Base-by-base conservation (phyloP, 23 red algal species). In the Gracilaria vermiculophylla region DNA sequence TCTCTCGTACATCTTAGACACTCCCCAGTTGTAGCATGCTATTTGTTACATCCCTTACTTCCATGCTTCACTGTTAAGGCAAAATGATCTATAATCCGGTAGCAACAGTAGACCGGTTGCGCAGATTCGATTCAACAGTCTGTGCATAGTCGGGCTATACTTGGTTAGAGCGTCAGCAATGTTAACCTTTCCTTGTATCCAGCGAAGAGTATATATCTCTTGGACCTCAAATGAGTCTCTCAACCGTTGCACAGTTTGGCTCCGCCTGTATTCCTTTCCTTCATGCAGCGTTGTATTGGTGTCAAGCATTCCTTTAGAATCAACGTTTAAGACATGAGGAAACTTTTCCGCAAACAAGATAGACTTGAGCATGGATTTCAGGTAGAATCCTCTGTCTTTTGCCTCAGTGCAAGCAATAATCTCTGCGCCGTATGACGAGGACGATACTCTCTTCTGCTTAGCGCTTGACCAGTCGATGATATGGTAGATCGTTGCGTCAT, bases 281-380 rank as follows among this genome's bases (percentile, higher is more conserved):
- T 85, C 80, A 85, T 85, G 80, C n/a, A 67, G 2, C 5, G 58
- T 85, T 29, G 80, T 44, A 14, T 69, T 35, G 0, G 80, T 85
- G 39, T 85, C 80, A 20, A 67, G 69, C 16, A 85, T 7, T 32
- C 80, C 80, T 55, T 85, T 85, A 5, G 64, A 85, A 69, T 72
- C 77, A 41, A 81, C 52, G 20, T 81, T 81, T 34, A 81, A 20
- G 42, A 64, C 42, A 51, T 81, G 77, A 61, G 23, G n/a, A 12
- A 81, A 81, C 5, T 81, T 51, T 61, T 62, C 77, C 31, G 0
- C 77, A 61, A 51, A 15, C 4, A 51, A 81, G 60, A 64, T 60
- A 41, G 77, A 81, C 14, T 81, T 81, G 0, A 81, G 16, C 42
- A 14, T 51, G 50, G 5, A 44, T 51, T 81, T 81, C 19, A 81